phyloP scores from a whole-genome alignment of 2,329 filamentous ascomycete genomes.

The Monosporascus sp. region DNA sequence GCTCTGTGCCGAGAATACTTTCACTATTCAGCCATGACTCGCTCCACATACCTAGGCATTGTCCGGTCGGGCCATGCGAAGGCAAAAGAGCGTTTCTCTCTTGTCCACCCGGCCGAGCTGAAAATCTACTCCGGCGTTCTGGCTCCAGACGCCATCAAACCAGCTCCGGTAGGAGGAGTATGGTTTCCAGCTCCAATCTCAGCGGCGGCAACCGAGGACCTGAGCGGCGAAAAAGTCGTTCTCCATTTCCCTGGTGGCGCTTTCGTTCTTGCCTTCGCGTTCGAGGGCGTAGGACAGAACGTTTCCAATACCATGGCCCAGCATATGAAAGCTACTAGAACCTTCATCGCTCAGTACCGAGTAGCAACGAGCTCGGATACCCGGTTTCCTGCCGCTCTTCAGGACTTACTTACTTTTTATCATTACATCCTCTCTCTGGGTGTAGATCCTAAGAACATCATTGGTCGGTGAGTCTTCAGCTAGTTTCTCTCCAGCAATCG shows the following conservation, averaged over 20 bases:
- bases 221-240: constrained; percentile 9
- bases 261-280: constrained; percentile 14
- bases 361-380: constrained; percentile 4
- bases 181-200: constrained; percentile 13
- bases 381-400: constrained; percentile 17
- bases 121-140: constrained; percentile 1
- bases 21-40: constrained; percentile 1
- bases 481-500: no score
- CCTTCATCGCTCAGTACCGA: constrained; percentile 16
- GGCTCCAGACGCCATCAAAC: constrained; percentile 1
- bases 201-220: neutral
- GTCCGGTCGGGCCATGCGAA: constrained; percentile 6
- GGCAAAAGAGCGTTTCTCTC: constrained; percentile 3
- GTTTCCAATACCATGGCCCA: constrained; percentile 4
- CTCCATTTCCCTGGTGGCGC: constrained; percentile 16
- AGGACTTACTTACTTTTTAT: constrained; percentile 17
- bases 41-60: neutral
- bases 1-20: constrained; percentile 1
- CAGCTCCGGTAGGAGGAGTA: constrained; percentile 9
- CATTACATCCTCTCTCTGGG: constrained; percentile 4
- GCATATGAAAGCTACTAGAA: constrained; percentile 5
- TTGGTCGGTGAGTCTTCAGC: neutral
- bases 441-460: neutral
- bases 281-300: constrained; percentile 2
- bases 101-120: constrained; percentile 1